Evolutionary conservation across 257 asterid genomes (phyloP), one percentile per base, ranked within the genome.

Genomic region (Handroanthus guayacan): DNA sequence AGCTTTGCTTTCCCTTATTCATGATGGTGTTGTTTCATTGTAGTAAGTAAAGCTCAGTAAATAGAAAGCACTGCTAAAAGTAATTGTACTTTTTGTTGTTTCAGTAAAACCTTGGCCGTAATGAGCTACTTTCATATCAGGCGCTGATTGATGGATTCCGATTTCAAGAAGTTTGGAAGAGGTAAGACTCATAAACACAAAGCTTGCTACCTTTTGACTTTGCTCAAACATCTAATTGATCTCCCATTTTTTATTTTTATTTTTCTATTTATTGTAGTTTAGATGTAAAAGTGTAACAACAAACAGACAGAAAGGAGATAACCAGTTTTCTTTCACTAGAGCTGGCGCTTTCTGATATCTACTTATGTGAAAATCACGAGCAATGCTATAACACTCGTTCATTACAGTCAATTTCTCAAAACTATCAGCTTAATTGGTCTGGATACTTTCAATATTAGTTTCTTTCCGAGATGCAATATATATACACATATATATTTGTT

Each of bases 111-210:
- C 73, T 75, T 81, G 93, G 87, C 74, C 77, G 85, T 83, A 67
- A 84, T 92, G 93, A 67, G 78, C 81, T 77, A 71, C 80, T 69
- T 78, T 69, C 78, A 44, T 79, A 79, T 73, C 63, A 76, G 87
- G 78, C 71, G 86, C 83, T 88, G 89, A 86, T 85, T 78, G 81
- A 95, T 95, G 99, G 99, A 95, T 84, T 88, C 91, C 58, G 97
- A 91, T 79, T 81, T 77, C 90, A 87, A 85, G 82, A 95, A 89
- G 81, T 95, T 93, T 76, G 99, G 99, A 89, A 90, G 96, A 91
- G 99, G 99, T 91, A 82, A 77, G 62, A 52, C 55, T 68, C 31
- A 50, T 65, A 39, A 14, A 36, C 69, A 52, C 71, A 63, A 67
- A 73, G 69, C 64, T 61, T 78, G 61, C 18, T 74, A 51, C 78